Evolutionary conservation across 352 stramenopile genomes (phyloP), one percentile per base, ranked within the genome.

Genomic region (Phytophthora crassamura): DNA sequence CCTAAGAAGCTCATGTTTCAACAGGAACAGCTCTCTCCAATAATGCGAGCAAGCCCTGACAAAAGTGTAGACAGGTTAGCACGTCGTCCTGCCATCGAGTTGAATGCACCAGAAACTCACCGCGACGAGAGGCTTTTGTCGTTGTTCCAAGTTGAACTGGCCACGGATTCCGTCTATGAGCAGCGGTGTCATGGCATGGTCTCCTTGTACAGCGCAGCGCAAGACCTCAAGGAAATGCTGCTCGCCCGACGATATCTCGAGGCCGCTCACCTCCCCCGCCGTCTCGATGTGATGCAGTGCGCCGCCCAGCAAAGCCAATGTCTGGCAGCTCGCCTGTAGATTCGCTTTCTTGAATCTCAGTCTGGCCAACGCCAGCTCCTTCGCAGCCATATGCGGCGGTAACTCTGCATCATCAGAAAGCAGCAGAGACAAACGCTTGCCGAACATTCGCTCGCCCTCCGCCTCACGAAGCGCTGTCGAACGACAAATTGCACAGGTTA

Each of bases 161-260:
- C 49, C 48, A 5, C 52, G 49, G 32, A 92, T 88, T 4, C 78
- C 80, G 7, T 87, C 59, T 0, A 70, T 69, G 11, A 92, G 78
- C 18, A 92, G 69, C 4, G 75, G 77, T 39, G 84, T 91, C 22
- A 94, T 69, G 12, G 87, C 74, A 32, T 87, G 75, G 40, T 93
- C 67, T 8, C 78, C 69, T 46, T 94, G 80, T 14, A 91, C 72
- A n/a, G 90, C 77, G 16, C 84, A 90, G 8, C 79, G 75, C 45
- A 93, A 75, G 2, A 92, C 52, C 28, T 91, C 80, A 20, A 94
- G 71, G 20, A 93, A 87, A 40, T 80, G 81, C 12, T 90, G 62
- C 39, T 93, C 84, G 12, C 76, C 70, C 4, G 73, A 69, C 4
- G 82, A 82, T 5, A 86, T 59, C 12, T 91, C 80, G 15, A 71